Base-by-base conservation (phyloP, 306 rosid genomes). In the Quillaja saponaria region DNA sequence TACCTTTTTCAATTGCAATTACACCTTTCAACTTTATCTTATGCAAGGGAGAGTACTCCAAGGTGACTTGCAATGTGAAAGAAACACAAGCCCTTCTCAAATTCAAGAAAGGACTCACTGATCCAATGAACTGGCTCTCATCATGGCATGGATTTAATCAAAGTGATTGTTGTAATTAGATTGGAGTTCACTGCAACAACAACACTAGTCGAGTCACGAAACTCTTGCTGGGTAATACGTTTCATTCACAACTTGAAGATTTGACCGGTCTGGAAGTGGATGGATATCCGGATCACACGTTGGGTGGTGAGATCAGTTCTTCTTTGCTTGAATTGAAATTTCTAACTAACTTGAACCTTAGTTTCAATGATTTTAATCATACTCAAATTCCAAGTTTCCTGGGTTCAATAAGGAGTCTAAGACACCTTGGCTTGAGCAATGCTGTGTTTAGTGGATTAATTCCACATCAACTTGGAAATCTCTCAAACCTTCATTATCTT, bases 391-490 rank as follows among this genome's bases (percentile, higher is more conserved):
- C 78, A 18, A 35, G 18, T 21, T 77, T 77, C 55, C 54, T 77
- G 19, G 74, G 82, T 45, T 67, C 78, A 49, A 41, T 77, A 48
- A 0, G 47, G 39, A n/a, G 67, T 5, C 49, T 77, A 1, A 66
- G 62, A 33, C 39, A 76, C 58, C 38, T 76, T 14, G 58, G 71
- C 64, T 73, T 71, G 33, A 61, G 62, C 44, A 8, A 40, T 6
- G 59, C 63, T 66, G 62, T 46, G 31, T 61, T 77, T 21, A 19
- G 13, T 7, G 78, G 82, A 49, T n/a, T 49, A 37, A 55, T 77
- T 54, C 77, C 82, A 40, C 71, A 10, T 34, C 67, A 71, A 34
- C 74, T 71, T 48, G 71, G 74, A 50, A 77, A 76, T 13, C 74
- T 77, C 16, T 47, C 78, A 16, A 25, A 55, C 13, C 25, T 77